Evolutionary conservation across 2,329 filamentous ascomycete genomes (phyloP).

Genomic region (Plectosphaerella plurivora): DNA sequence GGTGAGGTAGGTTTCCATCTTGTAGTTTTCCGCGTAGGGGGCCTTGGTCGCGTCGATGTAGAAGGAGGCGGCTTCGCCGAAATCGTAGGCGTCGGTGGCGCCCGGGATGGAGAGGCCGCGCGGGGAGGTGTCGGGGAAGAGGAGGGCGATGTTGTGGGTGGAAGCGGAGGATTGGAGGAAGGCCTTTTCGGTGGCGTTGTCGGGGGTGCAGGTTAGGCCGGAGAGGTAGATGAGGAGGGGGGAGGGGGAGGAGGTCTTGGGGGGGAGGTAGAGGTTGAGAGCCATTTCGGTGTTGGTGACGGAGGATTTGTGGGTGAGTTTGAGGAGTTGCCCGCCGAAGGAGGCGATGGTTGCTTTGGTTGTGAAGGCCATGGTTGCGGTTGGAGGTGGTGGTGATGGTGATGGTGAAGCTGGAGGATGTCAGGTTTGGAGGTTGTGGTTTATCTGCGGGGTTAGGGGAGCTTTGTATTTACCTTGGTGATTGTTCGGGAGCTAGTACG

Average conservation of each 20-base stretch:
- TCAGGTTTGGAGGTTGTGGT: conserved; percentile 2
- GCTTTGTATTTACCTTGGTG: too few relatives aligned
- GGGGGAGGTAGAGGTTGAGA: conserved; percentile 87
- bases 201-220: conserved; percentile 89
- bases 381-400: neutral
- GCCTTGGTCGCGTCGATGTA: conserved; percentile 81
- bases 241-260: conserved; percentile 58
- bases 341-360: conserved; percentile 85
- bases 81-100: conserved; percentile 87
- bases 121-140: conserved; percentile 94
- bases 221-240: conserved; percentile 92
- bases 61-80: conserved; percentile 88
- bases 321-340: conserved; percentile 92
- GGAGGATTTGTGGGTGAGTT: conserved; percentile 80
- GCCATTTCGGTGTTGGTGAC: conserved; percentile 84
- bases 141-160: conserved; percentile 78
- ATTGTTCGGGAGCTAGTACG: too few relatives aligned
- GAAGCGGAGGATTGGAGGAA: conserved; percentile 87
- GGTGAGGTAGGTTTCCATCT: conserved; percentile 94
- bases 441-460: neutral
- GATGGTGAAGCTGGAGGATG: conserved; percentile 8
- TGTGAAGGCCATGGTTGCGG: conserved; percentile 69
- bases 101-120: conserved; percentile 75
- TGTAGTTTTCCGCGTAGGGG: conserved; percentile 75
- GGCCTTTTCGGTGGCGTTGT: conserved; percentile 77